Percentiles rank a stretch among this genome's conserved stretches.
These are phyloP conservation scores for Elongisporangium senticosum DNA, from an alignment of 352 stramenopile species.

Conservation along the genomic window DNA sequence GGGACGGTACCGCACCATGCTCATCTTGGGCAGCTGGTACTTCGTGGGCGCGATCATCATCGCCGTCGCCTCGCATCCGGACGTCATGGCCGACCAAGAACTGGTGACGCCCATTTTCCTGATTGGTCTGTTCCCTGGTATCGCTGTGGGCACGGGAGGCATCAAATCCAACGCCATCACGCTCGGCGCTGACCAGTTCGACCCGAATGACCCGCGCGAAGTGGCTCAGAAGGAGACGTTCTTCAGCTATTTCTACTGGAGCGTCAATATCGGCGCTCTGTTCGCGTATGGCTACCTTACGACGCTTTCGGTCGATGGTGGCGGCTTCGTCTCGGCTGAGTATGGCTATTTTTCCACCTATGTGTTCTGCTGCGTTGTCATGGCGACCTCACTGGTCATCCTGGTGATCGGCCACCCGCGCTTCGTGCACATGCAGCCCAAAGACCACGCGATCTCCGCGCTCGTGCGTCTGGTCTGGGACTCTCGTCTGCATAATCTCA, in stretches of 20 bases:
- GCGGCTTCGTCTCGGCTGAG: constrained; percentile 39
- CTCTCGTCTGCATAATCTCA: constrained; percentile 12
- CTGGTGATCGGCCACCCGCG: constrained; percentile 27
- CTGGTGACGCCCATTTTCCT: constrained; percentile 27
- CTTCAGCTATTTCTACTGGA: constrained; percentile 83
- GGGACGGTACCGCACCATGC: constrained; percentile 56
- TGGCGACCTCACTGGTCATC: constrained; percentile 22
- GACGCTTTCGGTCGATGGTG: constrained; percentile 64
- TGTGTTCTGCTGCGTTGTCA: constrained; percentile 33
- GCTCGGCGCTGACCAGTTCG: constrained; percentile 48
- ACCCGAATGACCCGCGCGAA: constrained; percentile 31
- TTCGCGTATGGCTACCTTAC: constrained; percentile 74
- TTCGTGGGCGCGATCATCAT: constrained; percentile 49
- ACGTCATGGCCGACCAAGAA: constrained; percentile 13
- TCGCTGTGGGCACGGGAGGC: constrained; percentile 29
- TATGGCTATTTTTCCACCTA: constrained; percentile 74
- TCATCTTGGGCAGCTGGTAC: constrained; percentile 54
- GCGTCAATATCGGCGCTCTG: constrained; percentile 61
- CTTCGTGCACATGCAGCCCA: constrained; percentile 37
- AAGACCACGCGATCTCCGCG: constrained; percentile 36
- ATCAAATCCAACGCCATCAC: constrained; percentile 61
- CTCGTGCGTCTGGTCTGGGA: constrained; percentile 28
- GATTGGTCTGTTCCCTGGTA: constrained; percentile 29
- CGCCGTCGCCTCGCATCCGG: constrained; percentile 36
- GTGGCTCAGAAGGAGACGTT: constrained; percentile 47